A percentile compares a stretch with the other conserved stretches of the same genome.
phyloP scores from a whole-genome alignment of 73 alveolate genomes.

The Paramecium sonneborni region DNA sequence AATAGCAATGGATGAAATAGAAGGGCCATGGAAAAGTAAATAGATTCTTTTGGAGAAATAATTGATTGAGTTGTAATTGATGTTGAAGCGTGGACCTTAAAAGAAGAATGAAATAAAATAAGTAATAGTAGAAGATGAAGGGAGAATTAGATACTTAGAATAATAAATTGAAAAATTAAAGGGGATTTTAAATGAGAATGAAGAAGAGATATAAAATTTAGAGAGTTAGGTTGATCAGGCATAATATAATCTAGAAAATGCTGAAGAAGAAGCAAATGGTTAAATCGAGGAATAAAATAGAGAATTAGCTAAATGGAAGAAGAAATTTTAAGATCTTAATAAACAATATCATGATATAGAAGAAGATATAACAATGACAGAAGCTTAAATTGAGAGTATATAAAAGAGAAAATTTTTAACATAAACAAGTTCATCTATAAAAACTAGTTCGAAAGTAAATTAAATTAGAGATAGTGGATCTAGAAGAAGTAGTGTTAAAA shows the following conservation, averaged over 20 bases:
- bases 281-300: neutral
- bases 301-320: constrained; percentile 31
- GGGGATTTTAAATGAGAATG: neutral
- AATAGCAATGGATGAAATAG: constrained; percentile 15
- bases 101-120: neutral
- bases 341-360: neutral
- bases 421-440: neutral
- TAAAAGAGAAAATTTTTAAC: neutral
- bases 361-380: constrained; percentile 17
- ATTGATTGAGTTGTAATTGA: constrained; percentile 4
- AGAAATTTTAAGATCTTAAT: neutral
- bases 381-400: neutral
- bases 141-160: neutral
- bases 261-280: neutral
- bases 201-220: neutral
- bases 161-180: neutral
- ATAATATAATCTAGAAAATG: neutral
- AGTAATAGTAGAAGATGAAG: neutral
- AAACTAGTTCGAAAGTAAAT: neutral
- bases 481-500: neutral
- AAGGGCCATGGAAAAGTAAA: constrained; percentile 41
- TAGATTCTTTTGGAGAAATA: neutral
- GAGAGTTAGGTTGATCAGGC: neutral
- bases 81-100: neutral
- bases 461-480: neutral